Percentiles rank a stretch among this genome's conserved stretches.
Conservation (phyloP, 106 monocot genomes). For the Acorus gramineus region DNA sequence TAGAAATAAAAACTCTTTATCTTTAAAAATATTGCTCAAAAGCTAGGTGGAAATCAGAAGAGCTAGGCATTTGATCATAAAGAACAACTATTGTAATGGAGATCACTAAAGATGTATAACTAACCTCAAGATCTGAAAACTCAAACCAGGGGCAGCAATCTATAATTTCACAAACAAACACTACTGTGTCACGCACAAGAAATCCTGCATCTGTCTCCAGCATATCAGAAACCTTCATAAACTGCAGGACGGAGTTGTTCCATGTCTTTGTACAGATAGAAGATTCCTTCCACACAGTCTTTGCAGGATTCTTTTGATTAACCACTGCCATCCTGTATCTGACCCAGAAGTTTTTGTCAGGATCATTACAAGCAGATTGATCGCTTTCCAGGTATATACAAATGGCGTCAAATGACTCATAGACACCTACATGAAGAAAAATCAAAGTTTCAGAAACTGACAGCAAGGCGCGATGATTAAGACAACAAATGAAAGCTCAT, state of each 20-base stretch:
- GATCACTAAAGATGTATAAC: background rate
- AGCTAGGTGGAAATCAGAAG: too few relatives aligned
- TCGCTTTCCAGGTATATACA: constrained; percentile 99
- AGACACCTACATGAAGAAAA: background rate
- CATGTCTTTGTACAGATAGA: constrained; percentile 96
- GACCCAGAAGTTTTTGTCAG: constrained; percentile 96
- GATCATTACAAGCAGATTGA: constrained; percentile 75
- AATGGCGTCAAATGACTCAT: constrained; percentile 41
- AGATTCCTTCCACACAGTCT: background rate
- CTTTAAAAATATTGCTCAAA: too few relatives aligned
- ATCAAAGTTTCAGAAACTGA: too few relatives aligned
- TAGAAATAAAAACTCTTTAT: too few relatives aligned
- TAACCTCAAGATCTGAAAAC: too few relatives aligned
- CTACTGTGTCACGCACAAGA: too few relatives aligned
- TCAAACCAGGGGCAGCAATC: too few relatives aligned
- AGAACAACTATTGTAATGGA: too few relatives aligned
- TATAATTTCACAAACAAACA: too few relatives aligned
- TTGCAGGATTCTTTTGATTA: constrained; percentile 31
- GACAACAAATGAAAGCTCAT: background rate
- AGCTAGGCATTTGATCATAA: too few relatives aligned
- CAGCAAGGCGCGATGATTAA: background rate
- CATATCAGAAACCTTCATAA: constrained; percentile 98
- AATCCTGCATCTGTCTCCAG: constrained; percentile 2
- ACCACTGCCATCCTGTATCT: constrained; percentile 80
- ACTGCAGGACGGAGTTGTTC: constrained; percentile 97